These are phyloP conservation scores for Vanderwaltozyma tropicalis DNA, from an alignment of 805 yeast genomes.

Conservation along the genomic window DNA sequence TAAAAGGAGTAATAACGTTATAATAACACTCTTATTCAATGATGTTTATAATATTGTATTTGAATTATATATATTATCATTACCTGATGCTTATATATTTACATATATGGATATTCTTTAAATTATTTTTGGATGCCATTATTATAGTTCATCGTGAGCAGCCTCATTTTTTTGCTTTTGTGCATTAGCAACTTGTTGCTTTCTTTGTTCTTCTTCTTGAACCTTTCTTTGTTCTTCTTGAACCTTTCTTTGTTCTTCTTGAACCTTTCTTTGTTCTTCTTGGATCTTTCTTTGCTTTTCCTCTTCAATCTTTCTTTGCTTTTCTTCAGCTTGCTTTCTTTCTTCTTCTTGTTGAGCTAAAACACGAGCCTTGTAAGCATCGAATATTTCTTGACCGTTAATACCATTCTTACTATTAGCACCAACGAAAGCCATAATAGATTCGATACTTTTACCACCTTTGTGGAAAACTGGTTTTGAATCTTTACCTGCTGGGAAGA, in stretches of 20 bases:
- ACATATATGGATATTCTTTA: too few relatives aligned
- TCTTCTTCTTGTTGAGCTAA: slow-evolving; percentile 7
- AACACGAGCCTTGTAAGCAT: slow-evolving; percentile 13
- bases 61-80: too few relatives aligned
- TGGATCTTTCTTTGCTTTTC: slow-evolving; percentile 4
- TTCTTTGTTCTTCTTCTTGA: not conserved
- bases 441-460: slow-evolving; percentile 66
- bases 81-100: too few relatives aligned
- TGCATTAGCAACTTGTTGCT: too few relatives aligned
- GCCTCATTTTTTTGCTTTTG: slow-evolving; percentile 5
- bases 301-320: not conserved
- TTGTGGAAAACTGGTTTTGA: slow-evolving; percentile 52
- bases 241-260: slow-evolving; percentile 1
- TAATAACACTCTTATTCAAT: too few relatives aligned
- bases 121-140: too few relatives aligned
- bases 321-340: slow-evolving; percentile 10
- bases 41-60: too few relatives aligned
- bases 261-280: slow-evolving; percentile 7
- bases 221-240: slow-evolving; percentile 4
- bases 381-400: slow-evolving; percentile 39
- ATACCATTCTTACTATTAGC: slow-evolving; percentile 52
- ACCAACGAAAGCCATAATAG: slow-evolving; percentile 59
- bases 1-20: not conserved
- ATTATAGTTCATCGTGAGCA: slow-evolving; percentile 28
- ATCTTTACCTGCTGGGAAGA: slow-evolving; percentile 82